Evolutionary conservation across 495 filamentous ascomycete genomes (phyloP), one percentile per base, ranked within the genome.

Genomic region (Chaetomidium leptoderma): DNA sequence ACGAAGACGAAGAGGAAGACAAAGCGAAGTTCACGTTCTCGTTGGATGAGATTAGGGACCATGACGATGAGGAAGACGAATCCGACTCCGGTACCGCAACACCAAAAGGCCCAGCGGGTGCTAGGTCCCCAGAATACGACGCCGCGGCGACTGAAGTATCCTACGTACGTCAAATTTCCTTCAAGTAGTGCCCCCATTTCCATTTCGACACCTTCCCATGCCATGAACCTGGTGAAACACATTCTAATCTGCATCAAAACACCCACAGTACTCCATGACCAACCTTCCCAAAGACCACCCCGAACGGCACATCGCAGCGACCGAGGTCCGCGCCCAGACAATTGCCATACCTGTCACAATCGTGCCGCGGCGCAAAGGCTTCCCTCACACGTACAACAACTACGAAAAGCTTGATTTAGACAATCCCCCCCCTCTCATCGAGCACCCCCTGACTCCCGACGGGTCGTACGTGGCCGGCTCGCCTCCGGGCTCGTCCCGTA

Each of bases 351-450:
- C 51, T 1, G 16, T 2, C n/a, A 17, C 2, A 3, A 21, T 13
- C 21, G 16, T 16, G 13, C 5, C 4, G 2, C 2, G 23, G 2
- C n/a, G 10, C 10, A 1, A 37, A 9, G 14, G 39, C 23, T 54
- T 44, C 39, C 51, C 51, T 37, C 39, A 54, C 51, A n/a, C 14
- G 16, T 43, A 44, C 51, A 14, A 23, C 37, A 54, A 44, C 37
- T 8, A 23, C 37, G 39, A 54, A 3, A 1, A 11, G 17, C 26
- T 54, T 0, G 9, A 6, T 1, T 39, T 35, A 1, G 16, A 17
- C 52, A 54, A 24, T 29, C 2, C n/a, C 2, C 52, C 9, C 8
- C 39, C 52, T 3, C 27, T 54, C 6, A 33, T 54, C 29, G n/a
- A 33, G 17, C 40, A 43, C 29, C 52, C 26, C 10, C 27, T 45